Percentiles rank a stretch among this genome's conserved stretches.
These are phyloP conservation scores for Cryptococcus sp. DNA, from an alignment of 1,284 basidiomycete genomes.

Conservation along the genomic window DNA sequence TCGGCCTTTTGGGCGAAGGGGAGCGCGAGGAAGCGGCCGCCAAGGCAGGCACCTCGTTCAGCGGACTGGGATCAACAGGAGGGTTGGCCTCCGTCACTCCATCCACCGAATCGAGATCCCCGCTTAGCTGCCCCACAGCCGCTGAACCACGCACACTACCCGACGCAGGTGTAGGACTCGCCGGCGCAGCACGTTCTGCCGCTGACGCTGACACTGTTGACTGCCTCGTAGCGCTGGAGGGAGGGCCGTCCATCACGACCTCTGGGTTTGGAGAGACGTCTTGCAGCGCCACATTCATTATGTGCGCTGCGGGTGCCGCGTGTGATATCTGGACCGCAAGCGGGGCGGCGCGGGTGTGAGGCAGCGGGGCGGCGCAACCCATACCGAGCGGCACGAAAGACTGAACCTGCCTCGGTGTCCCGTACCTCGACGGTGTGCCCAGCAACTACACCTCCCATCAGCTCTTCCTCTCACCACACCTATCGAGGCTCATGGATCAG, in stretches of 20 bases:
- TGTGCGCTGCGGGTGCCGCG: too few relatives aligned
- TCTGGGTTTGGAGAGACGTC: constrained; percentile 7
- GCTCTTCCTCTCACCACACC: too few relatives aligned
- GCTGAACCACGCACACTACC: constrained; percentile 2
- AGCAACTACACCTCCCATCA: constrained; percentile 6
- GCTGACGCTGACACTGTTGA: constrained; percentile 4
- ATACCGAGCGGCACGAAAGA: background rate
- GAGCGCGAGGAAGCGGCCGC: background rate
- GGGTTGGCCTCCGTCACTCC: too few relatives aligned
- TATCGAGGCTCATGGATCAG: background rate
- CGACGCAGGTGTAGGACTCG: constrained; percentile 3
- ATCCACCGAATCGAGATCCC: constrained; percentile 13
- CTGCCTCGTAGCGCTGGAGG: constrained; percentile 14
- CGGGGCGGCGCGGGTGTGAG: too few relatives aligned
- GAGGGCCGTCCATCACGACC: constrained; percentile 7
- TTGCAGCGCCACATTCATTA: too few relatives aligned
- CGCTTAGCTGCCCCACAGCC: constrained; percentile 15
- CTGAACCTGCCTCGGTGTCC: constrained; percentile 10
- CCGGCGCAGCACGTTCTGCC: background rate
- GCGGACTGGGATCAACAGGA: too few relatives aligned
- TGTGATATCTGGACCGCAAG: too few relatives aligned
- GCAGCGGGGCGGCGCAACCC: too few relatives aligned
- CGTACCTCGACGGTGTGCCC: constrained; percentile 19
- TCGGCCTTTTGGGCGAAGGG: constrained; percentile 6
- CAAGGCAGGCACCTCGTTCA: too few relatives aligned